phyloP scores from a whole-genome alignment of 805 yeast species.

The Pichia deserticola region DNA sequence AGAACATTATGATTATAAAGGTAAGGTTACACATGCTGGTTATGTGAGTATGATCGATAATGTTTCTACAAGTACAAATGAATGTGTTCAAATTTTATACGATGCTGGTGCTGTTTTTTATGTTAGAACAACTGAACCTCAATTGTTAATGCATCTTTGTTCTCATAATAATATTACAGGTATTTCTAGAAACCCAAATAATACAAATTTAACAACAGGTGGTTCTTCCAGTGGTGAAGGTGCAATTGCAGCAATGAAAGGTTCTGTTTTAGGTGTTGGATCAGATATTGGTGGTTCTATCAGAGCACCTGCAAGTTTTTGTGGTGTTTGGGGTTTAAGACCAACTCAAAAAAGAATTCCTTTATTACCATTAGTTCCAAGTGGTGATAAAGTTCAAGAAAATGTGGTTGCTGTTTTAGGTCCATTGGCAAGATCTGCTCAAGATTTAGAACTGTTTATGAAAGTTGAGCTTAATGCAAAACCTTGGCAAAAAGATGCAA shows the following conservation, averaged over 20 bases:
- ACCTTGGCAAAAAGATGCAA: slow-evolving; percentile 52
- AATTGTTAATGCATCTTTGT: slow-evolving; percentile 48
- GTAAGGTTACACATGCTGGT: slow-evolving; percentile 46
- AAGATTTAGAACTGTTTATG: slow-evolving; percentile 44
- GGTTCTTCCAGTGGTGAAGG: slow-evolving; percentile 56
- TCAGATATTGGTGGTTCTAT: slow-evolving; percentile 44
- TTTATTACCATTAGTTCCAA: slow-evolving; percentile 28
- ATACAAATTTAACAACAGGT: slow-evolving; percentile 39
- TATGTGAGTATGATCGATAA: slow-evolving; percentile 36
- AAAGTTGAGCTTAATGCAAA: slow-evolving; percentile 37
- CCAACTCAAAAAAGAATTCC: slow-evolving; percentile 47
- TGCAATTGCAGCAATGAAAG: slow-evolving; percentile 38
- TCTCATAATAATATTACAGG: slow-evolving; percentile 51
- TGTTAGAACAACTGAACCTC: slow-evolving; percentile 51
- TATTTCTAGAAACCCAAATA: slow-evolving; percentile 41
- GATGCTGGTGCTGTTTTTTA: slow-evolving; percentile 51
- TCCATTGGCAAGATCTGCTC: slow-evolving; percentile 39
- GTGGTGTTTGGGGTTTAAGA: slow-evolving; percentile 43
- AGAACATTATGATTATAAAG: slow-evolving; percentile 45
- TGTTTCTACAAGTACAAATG: slow-evolving; percentile 33
- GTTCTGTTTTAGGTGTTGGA: slow-evolving; percentile 35
- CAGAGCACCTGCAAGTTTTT: slow-evolving; percentile 46
- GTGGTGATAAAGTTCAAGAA: slow-evolving; percentile 39
- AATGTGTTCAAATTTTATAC: slow-evolving; percentile 34
- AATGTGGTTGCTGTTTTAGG: slow-evolving; percentile 39